A percentile compares a stretch with the other conserved stretches of the same genome.
phyloP scores from a whole-genome alignment of 345 rosid species.

The Bretschneidera sinensis region DNA sequence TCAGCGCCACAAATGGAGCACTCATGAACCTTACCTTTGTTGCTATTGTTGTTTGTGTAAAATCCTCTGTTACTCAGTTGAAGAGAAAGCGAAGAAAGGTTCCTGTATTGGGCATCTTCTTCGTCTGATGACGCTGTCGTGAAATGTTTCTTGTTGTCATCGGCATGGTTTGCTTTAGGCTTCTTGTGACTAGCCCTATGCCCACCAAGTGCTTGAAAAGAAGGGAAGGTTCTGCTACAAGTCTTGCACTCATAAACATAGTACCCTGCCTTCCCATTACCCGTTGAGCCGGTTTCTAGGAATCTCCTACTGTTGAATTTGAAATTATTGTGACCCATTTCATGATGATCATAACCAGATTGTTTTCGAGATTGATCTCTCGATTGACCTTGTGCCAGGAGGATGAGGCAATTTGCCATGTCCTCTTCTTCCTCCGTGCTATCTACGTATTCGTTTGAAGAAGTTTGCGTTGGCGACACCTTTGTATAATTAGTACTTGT shows the following conservation, averaged over 20 bases:
- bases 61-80: constrained; percentile 37
- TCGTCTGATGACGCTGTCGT: constrained; percentile 17
- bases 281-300: constrained; percentile 48
- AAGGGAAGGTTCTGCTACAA: constrained; percentile 76
- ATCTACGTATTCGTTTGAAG: constrained; percentile 26
- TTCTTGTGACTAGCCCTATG: constrained; percentile 98
- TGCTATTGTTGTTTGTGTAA: constrained; percentile 22
- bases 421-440: constrained; percentile 78
- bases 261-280: constrained; percentile 60
- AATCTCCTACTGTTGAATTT: constrained; percentile 64
- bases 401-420: constrained; percentile 91
- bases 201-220: constrained; percentile 99
- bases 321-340: constrained; percentile 12
- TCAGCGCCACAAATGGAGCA: constrained; percentile 90
- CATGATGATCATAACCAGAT: no score
- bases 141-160: constrained; percentile 30
- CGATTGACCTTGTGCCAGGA: constrained; percentile 69
- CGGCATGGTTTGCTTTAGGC: constrained; percentile 37
- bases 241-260: constrained; percentile 92
- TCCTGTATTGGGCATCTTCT: constrained; percentile 33
- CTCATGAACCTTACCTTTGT: constrained; percentile 63
- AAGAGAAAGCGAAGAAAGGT: constrained; percentile 46
- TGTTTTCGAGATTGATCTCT: no score
- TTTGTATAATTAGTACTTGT: constrained; percentile 18
- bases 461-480: constrained; percentile 29